Conservation (phyloP, 2,329 filamentous ascomycete genomes). For the Talaromyces atroroseus region DNA sequence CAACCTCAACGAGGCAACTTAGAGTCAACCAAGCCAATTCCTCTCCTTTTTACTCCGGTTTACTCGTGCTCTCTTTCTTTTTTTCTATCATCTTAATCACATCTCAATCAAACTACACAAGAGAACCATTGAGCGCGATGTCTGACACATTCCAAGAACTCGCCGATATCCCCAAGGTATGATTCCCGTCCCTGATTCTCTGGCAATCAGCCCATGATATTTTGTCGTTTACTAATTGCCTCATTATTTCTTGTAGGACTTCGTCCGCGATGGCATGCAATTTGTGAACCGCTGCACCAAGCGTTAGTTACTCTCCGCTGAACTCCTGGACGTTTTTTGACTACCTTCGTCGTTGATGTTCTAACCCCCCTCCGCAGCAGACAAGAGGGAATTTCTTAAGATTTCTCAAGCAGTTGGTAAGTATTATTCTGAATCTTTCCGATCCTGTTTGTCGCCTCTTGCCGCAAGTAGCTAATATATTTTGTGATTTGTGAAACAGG, state of each 20-base stretch:
- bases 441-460: not conserved
- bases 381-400: constrained; percentile 56
- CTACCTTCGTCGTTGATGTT: not conserved
- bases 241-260: constrained; percentile 33
- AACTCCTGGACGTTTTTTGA: not conserved
- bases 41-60: not conserved
- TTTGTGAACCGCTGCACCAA: constrained; percentile 47
- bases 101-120: not conserved
- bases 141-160: constrained; percentile 58
- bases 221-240: not conserved
- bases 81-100: not conserved
- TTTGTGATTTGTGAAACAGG: not conserved
- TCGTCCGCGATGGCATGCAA: constrained; percentile 46
- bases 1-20: not conserved
- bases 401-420: constrained; percentile 46
- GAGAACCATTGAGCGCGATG: constrained; percentile 34
- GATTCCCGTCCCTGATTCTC: not conserved
- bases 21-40: not conserved
- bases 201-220: not conserved
- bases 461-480: constrained; percentile 38
- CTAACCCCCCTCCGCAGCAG: constrained; percentile 40
- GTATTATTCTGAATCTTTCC: not conserved
- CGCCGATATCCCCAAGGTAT: constrained; percentile 47
- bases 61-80: not conserved
- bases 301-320: constrained; percentile 31